Conservation (phyloP, 139 green algal genomes). For the Nannochloris sp. region DNA sequence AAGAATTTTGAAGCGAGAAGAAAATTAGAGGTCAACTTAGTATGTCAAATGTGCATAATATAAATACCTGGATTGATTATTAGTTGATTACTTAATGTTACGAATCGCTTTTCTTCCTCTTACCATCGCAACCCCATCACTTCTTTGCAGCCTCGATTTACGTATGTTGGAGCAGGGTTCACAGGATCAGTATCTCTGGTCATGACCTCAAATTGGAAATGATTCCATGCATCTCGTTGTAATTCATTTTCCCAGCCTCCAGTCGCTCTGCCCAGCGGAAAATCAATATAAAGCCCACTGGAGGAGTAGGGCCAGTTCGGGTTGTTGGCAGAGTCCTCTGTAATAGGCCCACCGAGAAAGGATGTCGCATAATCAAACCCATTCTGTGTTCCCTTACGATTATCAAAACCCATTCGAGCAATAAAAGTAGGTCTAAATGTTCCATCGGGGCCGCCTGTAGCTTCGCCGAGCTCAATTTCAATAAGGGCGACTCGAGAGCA, state of each 20-base stretch:
- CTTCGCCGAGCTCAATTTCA: background rate
- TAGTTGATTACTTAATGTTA: too few relatives aligned
- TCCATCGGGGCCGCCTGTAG: background rate
- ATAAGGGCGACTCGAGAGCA: background rate
- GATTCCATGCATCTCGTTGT: background rate
- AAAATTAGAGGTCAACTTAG: too few relatives aligned
- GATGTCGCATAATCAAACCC: background rate
- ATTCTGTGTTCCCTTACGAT: background rate
- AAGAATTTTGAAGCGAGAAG: too few relatives aligned
- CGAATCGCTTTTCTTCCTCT: too few relatives aligned
- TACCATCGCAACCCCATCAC: background rate
- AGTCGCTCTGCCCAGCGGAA: background rate
- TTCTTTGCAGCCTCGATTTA: background rate
- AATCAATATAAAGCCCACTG: background rate
- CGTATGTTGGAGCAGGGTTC: too few relatives aligned
- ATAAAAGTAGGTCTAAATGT: background rate
- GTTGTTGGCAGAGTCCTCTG: background rate
- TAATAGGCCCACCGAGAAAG: background rate
- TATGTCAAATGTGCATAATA: too few relatives aligned
- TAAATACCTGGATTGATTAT: background rate
- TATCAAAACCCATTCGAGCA: constrained; percentile 2
- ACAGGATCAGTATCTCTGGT: too few relatives aligned
- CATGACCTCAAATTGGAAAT: background rate
- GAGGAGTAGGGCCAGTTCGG: background rate
- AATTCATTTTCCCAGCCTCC: background rate